Percentiles rank a stretch among this genome's conserved stretches.
These are phyloP conservation scores for Umbelopsis sp. DNA, from an alignment of 371 early-diverging fungal genomes.

Conservation along the genomic window DNA sequence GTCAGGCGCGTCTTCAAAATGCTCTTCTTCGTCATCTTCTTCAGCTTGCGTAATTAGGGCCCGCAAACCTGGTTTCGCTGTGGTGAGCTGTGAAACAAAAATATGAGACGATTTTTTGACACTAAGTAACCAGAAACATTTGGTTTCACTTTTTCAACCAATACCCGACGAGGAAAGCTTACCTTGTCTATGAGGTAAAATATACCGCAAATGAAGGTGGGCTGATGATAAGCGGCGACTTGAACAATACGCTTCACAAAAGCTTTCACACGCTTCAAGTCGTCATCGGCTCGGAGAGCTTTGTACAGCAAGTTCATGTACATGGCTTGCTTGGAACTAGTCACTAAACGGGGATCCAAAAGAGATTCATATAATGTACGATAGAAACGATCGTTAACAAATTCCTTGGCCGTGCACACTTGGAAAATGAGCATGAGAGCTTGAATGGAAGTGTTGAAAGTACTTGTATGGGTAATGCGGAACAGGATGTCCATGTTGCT, in stretches of 20 bases:
- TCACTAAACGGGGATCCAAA: slow-evolving; percentile 78
- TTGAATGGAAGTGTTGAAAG: slow-evolving; percentile 91
- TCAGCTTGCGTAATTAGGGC: slow-evolving; percentile 72
- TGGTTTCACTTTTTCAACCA: neutral
- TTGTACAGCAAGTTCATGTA: slow-evolving; percentile 91
- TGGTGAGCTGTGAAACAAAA: slow-evolving; percentile 31
- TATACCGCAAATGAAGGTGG: slow-evolving; percentile 84
- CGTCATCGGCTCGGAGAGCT: slow-evolving; percentile 78
- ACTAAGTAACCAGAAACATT: neutral
- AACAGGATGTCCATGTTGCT: slow-evolving; percentile 86
- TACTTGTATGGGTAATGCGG: slow-evolving; percentile 83
- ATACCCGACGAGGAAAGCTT: slow-evolving; percentile 19
- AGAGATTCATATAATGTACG: slow-evolving; percentile 88
- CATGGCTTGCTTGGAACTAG: slow-evolving; percentile 87
- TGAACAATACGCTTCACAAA: slow-evolving; percentile 92
- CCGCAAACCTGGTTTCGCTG: slow-evolving; percentile 54
- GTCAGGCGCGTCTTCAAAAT: slow-evolving; percentile 49
- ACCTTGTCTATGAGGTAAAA: slow-evolving; percentile 86
- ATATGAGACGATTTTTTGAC: neutral
- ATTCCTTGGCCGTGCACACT: slow-evolving; percentile 57
- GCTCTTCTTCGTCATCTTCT: slow-evolving; percentile 71
- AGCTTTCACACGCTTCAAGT: slow-evolving; percentile 72
- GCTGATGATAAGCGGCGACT: slow-evolving; percentile 73
- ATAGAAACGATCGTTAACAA: slow-evolving; percentile 84
- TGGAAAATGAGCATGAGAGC: slow-evolving; percentile 89